Evolutionary conservation across 2,329 filamentous ascomycete genomes (phyloP), one percentile per base, ranked within the genome.

Genomic region (Neofusicoccum laricinum): DNA sequence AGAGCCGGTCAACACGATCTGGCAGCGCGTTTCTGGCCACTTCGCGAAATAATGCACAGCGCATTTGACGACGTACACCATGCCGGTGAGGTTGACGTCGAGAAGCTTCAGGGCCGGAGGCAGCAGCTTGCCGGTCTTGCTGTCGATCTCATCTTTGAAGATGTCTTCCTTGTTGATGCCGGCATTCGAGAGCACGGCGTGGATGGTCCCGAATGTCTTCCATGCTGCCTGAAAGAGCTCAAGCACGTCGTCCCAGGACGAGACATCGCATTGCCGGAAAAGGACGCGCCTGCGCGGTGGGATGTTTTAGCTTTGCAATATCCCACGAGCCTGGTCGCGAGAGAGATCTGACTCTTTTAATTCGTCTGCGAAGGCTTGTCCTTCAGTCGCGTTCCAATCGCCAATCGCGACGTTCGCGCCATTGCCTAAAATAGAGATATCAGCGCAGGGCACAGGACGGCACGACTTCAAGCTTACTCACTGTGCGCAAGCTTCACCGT

Each of bases 31-130:
- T 14, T 38, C 32, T 34, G 49, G 66, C 45, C 65, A 66, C 61
- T 69, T 70, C 43, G 67, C 62, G 15, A 71, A 61, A 59, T 68
- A 70, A 43, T 71, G 68, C 64, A 71, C 66, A 3, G 68, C 70
- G 40, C 69, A 69, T 17, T 69, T 65, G 12, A 67, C 69, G 1
- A 65, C 68, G 43, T 69, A 71, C 12, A 72, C 66, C 3, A 64
- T 61, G 11, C 57, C 69, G 6, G 40, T 65, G 1, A 72, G 63
- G 50, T 72, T 72, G 32, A 71, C 67, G 3, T 68, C 69, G 2
- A 72, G 61, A 46, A 69, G 66, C 45, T 65, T 68, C 65, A 70
- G 67, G 43, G 64, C 67, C 1, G 70, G 70, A 41, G 63, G 36
- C 57, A 61, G 53, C 30, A 68, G 51, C 4, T 61, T 67, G 5